A percentile compares a stretch with the other conserved stretches of the same genome.
These are phyloP conservation scores for Pseudozyma sp. DNA, from an alignment of 1,284 basidiomycete species.

Conservation along the genomic window DNA sequence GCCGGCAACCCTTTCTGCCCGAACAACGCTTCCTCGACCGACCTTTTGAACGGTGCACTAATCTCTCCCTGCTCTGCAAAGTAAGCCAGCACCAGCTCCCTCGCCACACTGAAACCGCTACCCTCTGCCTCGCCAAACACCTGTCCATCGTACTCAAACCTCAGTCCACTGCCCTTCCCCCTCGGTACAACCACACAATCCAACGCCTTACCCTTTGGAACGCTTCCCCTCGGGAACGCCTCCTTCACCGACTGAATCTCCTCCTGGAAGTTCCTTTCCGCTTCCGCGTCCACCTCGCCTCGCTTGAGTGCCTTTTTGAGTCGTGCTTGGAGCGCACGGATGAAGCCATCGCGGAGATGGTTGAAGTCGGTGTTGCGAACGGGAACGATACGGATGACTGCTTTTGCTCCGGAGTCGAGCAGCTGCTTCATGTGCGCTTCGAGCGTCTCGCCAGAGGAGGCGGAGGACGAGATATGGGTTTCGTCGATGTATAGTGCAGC, in stretches of 20 bases:
- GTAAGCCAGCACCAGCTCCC: constrained; percentile 63
- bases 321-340: constrained; percentile 77
- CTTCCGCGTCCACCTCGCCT: constrained; percentile 7
- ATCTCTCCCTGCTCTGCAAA: constrained; percentile 61
- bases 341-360: constrained; percentile 86
- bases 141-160: constrained; percentile 49
- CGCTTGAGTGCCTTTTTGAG: constrained; percentile 72
- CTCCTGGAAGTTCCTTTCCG: constrained; percentile 58
- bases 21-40: constrained; percentile 29
- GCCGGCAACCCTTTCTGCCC: constrained; percentile 4
- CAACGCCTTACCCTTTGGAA: constrained; percentile 71
- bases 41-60: constrained; percentile 44
- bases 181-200: constrained; percentile 62
- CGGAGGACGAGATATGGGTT: constrained; percentile 1
- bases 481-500: constrained; percentile 86
- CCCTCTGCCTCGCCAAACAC: constrained; percentile 43
- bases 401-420: constrained; percentile 48
- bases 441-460: constrained; percentile 2
- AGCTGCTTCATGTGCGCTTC: constrained; percentile 38
- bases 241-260: constrained; percentile 70
- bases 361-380: constrained; percentile 82
- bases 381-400: constrained; percentile 73
- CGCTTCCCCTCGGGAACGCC: constrained; percentile 70
- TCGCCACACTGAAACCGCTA: constrained; percentile 42
- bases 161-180: constrained; percentile 9